These are phyloP conservation scores for Earliella scabrosa DNA, from an alignment of 1,284 basidiomycete species.

Conservation along the genomic window DNA sequence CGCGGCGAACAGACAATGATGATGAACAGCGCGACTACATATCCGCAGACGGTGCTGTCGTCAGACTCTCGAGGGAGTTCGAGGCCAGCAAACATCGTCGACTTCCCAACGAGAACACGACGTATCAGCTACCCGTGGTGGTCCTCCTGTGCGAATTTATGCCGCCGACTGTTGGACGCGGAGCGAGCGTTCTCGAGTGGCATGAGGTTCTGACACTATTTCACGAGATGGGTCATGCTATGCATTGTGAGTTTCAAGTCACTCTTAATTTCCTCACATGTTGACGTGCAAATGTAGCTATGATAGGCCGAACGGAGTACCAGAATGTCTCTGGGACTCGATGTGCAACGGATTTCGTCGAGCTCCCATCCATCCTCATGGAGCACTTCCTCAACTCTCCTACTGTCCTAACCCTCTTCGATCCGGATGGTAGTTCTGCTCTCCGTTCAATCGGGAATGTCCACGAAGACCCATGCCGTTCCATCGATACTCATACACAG, in stretches of 20 bases:
- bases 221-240: conserved; percentile 99
- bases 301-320: conserved; percentile 97
- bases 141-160: conserved; percentile 92
- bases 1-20: conserved; percentile 89
- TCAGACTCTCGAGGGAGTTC: conserved; percentile 58
- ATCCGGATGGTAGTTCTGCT: conserved; percentile 50
- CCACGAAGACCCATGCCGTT: conserved; percentile 73
- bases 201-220: conserved; percentile 95
- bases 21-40: conserved; percentile 73
- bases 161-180: conserved; percentile 61
- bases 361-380: conserved; percentile 98
- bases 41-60: conserved; percentile 39
- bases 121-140: conserved; percentile 90
- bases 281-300: too few species aligned
- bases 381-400: conserved; percentile 94
- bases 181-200: conserved; percentile 85
- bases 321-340: conserved; percentile 98
- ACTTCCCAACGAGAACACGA: conserved; percentile 64
- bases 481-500: conserved; percentile 89
- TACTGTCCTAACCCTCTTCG: conserved; percentile 81
- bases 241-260: conserved; percentile 84
- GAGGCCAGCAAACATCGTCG: conserved; percentile 61
- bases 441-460: conserved; percentile 52
- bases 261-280: conserved; percentile 12
- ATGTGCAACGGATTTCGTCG: conserved; percentile 99